Evolutionary conservation across 2,329 filamentous ascomycete genomes (phyloP), one percentile per base, ranked within the genome.

Genomic region (Pseudocercospora musae): DNA sequence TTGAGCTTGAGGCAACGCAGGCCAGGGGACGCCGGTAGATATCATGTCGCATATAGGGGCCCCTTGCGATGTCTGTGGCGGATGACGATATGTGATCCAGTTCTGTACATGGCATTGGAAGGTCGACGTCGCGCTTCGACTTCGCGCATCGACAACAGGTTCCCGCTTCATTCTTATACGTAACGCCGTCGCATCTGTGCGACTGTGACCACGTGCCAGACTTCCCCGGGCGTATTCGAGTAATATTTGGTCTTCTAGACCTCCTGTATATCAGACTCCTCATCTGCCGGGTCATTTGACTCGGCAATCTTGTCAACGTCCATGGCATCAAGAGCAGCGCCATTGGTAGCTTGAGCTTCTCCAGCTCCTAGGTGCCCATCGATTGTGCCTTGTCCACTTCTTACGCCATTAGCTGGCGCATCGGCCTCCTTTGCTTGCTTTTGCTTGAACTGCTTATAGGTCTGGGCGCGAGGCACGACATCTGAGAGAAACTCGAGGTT

Each of bases 401-500:
- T 31, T 5, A 44, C 40, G 3, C 46, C 59, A 31, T 50, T 60
- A 13, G 66, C 53, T 23, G 62, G 61, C 1, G 62, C 59, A n/a
- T 33, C 56, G 5, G 66, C 57, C n/a, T 72, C 69, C 40, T 70
- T 68, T 33, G 67, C 65, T 53, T 66, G 62, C 72, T 77, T 79
- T 68, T 87, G 87, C 79, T 92, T 94, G 78, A 90, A 85, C 69
- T 90, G 85, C 74, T 90, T 91, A 80, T 87, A 96, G 15, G 91
- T 87, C 5, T 88, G 85, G 0, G 93, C 97, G 75, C 89, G 90
- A 61, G 95, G 95, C 40, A 97, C 90, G 25, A 96, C 86, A 77
- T 99, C 95, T 66, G 90, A 84, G 13, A 99, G 85, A 74, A 99
- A 99, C 76, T 99, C 93, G 57, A 99, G 88, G 75, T 96, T 96